Evolutionary conservation across 2,329 filamentous ascomycete genomes (phyloP).

Genomic region (Arachnopeziza araneosa): DNA sequence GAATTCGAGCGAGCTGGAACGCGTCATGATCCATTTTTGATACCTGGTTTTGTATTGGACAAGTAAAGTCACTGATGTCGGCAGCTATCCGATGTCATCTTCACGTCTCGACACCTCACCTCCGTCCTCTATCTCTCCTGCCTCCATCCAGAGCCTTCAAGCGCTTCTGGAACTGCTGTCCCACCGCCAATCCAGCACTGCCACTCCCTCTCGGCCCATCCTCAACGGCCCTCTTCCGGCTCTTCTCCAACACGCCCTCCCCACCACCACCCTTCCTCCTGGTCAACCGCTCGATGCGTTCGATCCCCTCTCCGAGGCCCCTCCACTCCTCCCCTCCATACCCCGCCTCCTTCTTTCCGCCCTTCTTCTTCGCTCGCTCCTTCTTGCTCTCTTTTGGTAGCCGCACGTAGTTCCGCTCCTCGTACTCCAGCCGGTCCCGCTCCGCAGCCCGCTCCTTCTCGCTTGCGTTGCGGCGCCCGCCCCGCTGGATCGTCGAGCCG

Average conservation of each 20-base stretch:
- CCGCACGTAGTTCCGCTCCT: conserved; percentile 87
- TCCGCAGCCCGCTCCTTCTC: conserved; percentile 71
- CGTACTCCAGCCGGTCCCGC: conserved; percentile 75
- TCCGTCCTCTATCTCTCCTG: conserved; percentile 34
- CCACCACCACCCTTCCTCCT: conserved; percentile 50
- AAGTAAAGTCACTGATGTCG: no score
- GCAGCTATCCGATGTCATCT: no score
- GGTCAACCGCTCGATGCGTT: conserved; percentile 80
- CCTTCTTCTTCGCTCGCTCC: conserved; percentile 64
- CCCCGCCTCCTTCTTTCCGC: conserved; percentile 43
- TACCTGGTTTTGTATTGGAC: no score
- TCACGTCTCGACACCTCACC: not conserved
- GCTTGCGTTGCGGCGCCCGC: conserved; percentile 75
- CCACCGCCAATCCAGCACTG: conserved; percentile 49
- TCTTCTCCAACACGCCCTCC: conserved; percentile 64
- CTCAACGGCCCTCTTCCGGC: conserved; percentile 72
- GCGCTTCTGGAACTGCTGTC: conserved; percentile 69
- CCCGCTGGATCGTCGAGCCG: conserved; percentile 77
- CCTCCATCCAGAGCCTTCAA: conserved; percentile 46
- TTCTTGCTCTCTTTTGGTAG: conserved; percentile 86
- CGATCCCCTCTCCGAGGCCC: conserved; percentile 75
- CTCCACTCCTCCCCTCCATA: conserved; percentile 95
- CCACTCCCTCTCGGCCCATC: conserved; percentile 67
- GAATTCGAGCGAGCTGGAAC: no score
- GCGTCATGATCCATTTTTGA: no score